Conservation (phyloP, 2,329 filamentous ascomycete species). For the Aureobasidium subglaciale region DNA sequence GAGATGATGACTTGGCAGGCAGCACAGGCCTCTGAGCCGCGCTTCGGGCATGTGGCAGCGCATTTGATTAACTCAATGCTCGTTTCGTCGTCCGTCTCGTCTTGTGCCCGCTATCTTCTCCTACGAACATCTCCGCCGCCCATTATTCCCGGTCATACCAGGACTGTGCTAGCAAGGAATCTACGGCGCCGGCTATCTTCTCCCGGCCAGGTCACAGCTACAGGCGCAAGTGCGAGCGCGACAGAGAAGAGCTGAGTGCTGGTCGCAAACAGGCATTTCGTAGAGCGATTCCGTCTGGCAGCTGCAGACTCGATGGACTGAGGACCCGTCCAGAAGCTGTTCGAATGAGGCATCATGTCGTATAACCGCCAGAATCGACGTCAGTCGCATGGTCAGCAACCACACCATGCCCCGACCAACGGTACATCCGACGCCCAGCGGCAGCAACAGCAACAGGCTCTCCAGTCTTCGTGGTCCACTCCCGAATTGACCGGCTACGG, state of each 20-base stretch:
- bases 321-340: not conserved
- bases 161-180: not conserved
- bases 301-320: not conserved
- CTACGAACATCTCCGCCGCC: not conserved
- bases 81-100: conserved; percentile 9
- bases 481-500: conserved; percentile 12
- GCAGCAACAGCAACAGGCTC: not conserved
- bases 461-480: conserved; percentile 10
- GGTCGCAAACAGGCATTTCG: conserved; percentile 1
- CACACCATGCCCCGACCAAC: not conserved
- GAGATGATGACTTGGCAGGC: conserved; percentile 7
- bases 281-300: not conserved
- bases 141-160: not conserved
- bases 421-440: not conserved
- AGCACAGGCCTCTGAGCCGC: not conserved
- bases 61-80: conserved; percentile 6
- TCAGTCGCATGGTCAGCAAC: conserved; percentile 13
- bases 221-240: not conserved
- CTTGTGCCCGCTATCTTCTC: not conserved
- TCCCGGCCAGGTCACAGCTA: not conserved
- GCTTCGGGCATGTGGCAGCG: conserved; percentile 3
- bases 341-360: conserved; percentile 13
- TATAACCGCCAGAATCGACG: conserved; percentile 2
- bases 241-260: not conserved
- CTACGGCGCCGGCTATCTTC: not conserved